phyloP scores from a whole-genome alignment of 805 yeast species.

The Pichia californica region DNA sequence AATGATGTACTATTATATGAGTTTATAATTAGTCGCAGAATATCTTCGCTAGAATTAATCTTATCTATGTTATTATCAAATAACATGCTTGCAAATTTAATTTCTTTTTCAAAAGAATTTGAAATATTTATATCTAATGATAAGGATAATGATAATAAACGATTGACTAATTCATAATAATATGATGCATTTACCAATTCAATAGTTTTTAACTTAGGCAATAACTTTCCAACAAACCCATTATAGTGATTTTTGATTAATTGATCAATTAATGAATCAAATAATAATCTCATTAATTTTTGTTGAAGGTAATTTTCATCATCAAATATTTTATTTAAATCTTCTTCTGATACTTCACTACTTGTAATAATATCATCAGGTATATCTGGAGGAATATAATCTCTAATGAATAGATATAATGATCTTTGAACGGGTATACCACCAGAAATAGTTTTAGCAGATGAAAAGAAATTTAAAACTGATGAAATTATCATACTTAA shows the following conservation, averaged over 20 bases:
- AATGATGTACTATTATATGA: conserved; percentile 33
- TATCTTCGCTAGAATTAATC: conserved; percentile 29
- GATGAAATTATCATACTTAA: conserved; percentile 62
- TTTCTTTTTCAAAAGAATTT: conserved; percentile 31
- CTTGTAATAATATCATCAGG: conserved; percentile 29
- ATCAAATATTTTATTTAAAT: conserved; percentile 34
- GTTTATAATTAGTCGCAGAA: conserved; percentile 35
- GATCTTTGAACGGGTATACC: conserved; percentile 46
- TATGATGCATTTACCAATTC: background rate
- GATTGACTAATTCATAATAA: conserved; percentile 17
- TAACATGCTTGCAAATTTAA: conserved; percentile 34
- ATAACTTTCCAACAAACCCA: background rate
- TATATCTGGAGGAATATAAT: conserved; percentile 41
- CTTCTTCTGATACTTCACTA: conserved; percentile 32
- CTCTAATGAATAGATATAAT: conserved; percentile 56
- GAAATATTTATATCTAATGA: conserved; percentile 62
- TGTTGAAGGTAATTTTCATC: conserved; percentile 62
- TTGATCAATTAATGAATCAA: conserved; percentile 39
- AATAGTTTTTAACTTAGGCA: background rate
- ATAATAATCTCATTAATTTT: conserved; percentile 53
- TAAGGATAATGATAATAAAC: conserved; percentile 38
- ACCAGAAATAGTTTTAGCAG: conserved; percentile 30
- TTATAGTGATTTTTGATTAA: background rate
- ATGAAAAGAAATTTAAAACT: conserved; percentile 43
- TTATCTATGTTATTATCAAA: conserved; percentile 28